Evolutionary conservation across 2,329 filamentous ascomycete species (phyloP).

Genomic region (Sclerotinia borealis): DNA sequence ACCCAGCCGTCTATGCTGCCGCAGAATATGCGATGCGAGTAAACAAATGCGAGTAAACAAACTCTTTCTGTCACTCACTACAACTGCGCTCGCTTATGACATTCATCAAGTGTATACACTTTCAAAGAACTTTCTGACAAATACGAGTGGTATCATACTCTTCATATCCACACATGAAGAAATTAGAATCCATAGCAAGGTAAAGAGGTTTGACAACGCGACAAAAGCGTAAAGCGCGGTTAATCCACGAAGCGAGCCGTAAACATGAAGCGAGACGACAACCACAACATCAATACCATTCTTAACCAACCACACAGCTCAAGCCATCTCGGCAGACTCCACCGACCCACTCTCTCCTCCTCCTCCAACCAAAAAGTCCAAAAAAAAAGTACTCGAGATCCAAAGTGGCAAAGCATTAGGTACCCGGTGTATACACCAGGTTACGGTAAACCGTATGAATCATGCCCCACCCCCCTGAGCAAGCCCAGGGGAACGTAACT

Average conservation of each 20-base stretch:
- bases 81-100: not conserved
- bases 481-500: not conserved
- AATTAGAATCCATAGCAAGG: not conserved
- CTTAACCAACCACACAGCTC: constrained; percentile 19
- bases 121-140: not conserved
- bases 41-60: too few species aligned
- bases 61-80: not conserved
- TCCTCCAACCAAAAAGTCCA: not conserved
- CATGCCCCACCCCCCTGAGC: not conserved
- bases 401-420: not conserved
- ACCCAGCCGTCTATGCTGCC: not conserved
- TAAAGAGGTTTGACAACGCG: not conserved
- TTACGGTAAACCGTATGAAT: not conserved
- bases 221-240: not conserved
- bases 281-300: not conserved
- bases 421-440: not conserved
- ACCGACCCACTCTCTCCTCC: constrained; percentile 32
- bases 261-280: not conserved
- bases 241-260: not conserved
- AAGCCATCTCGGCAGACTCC: constrained; percentile 27
- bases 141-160: fast-evolving
- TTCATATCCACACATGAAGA: too few species aligned
- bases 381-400: not conserved
- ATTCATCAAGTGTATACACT: not conserved
- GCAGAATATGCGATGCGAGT: not conserved